Base-by-base conservation (phyloP, 306 rosid species). In the Lathyrus aphaca region DNA sequence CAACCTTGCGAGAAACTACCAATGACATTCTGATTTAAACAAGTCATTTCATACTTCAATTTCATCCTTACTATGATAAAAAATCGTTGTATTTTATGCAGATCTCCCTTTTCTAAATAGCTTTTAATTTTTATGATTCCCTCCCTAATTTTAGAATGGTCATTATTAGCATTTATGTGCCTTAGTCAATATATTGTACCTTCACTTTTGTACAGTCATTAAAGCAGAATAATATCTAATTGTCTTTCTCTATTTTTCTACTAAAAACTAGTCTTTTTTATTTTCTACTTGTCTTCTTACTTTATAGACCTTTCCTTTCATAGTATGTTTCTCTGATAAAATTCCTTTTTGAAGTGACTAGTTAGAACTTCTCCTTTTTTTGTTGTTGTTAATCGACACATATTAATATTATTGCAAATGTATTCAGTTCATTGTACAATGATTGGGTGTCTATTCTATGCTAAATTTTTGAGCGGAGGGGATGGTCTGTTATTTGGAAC, bases 381-480 rank as follows among this genome's bases (percentile, higher is more conserved):
- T 51, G 14, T 77, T 69, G 37, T 53, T 57, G 37, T 39, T 46
- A 72, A 27, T 23, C n/a, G 12, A 46, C 27, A 10, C 68, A 42
- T 35, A 55, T 15, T 54, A 38, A 42, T 35, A 56, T 12, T 54
- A 38, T 38, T 37, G 73, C 68, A 46, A 43, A 32, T 55, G 55
- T 43, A 30, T 64, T 71, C 51, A 37, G 32, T 48, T 45, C 40
- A 15, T 64, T 59, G 73, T 46, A 27, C 43, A 40, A 23, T 69
- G 56, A 27, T 17, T 56, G 68, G 55, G 62, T 53, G 57, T 42
- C 29, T 10, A 54, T 10, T 46, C 19, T 46, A 30, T 45, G 48
- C 56, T 21, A 35, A 51, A 53, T 63, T 74, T 16, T 64, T 55
- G 59, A 38, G 62, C 71, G 46, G 29, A 63, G 38, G 14, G 72